Evolutionary conservation across 2,329 filamentous ascomycete genomes (phyloP), one percentile per base, ranked within the genome.

Genomic region (Colletotrichum lini): DNA sequence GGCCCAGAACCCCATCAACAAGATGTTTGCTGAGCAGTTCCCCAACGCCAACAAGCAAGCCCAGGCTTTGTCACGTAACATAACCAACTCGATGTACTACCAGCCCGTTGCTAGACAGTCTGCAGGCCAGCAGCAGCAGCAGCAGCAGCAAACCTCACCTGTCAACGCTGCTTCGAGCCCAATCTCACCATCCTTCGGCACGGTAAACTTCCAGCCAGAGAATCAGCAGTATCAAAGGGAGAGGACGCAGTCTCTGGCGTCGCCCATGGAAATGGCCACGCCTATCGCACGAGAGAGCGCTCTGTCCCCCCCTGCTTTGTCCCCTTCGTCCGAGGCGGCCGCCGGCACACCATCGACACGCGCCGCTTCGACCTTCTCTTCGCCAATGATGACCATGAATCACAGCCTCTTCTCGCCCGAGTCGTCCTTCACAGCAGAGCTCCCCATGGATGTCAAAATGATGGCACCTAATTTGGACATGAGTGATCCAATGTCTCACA

Each of bases 1-100:
- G 78, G 81, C 82, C 16, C 81, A 85, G 60, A 84, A 85, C 49
- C 82, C 85, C 57, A 80, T 88, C 61, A 85, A 88, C 72, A 79
- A 79, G 49, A 76, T 82, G 7, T 88, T 88, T 57, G 84, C 81
- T 35, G 79, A 84, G 56, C 81, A 82, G 2, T 88, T 88, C 45
- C 85, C 85, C 1, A 79, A 79, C 54, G 80, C 80, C 10, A 73
- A 76, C 35, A 74, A 76, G 23, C 77, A 78, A 61, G 79, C 78
- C 18, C 79, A 80, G 47, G 72, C 69, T 16, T 52, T 74, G 23
- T 72, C 72, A 18, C 73, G 57, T 10, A 72, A 68, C n/a, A 49
- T 74, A 8, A 72, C 73, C 3, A 73, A 71, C 44, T 73, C 69
- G 5, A 65, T 68, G 44, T 74, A 72, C 30, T 74, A 73, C n/a